phyloP scores from a whole-genome alignment of 345 rosid genomes.

The Heritiera littoralis region DNA sequence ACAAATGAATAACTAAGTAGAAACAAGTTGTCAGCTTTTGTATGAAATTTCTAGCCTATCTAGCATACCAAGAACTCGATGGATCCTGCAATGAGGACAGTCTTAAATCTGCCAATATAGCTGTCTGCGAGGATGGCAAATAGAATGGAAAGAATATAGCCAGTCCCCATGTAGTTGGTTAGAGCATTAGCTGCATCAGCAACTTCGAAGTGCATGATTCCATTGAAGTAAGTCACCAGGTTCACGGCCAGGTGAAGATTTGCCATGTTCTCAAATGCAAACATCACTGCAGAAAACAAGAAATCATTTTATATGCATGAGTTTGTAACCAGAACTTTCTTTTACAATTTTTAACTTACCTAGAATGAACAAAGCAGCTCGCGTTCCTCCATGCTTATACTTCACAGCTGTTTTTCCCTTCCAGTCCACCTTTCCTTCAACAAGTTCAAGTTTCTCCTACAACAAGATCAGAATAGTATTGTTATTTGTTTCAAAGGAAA shows the following conservation, averaged over 20 bases:
- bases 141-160: constrained; percentile 45
- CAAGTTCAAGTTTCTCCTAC: constrained; percentile 45
- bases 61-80: constrained; percentile 48
- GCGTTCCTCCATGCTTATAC: constrained; percentile 54
- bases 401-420: constrained; percentile 52
- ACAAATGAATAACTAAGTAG: background rate
- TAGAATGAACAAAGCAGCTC: constrained; percentile 38
- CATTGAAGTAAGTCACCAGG: constrained; percentile 51
- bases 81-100: constrained; percentile 43
- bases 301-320: background rate
- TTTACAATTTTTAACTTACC: constrained; percentile 23
- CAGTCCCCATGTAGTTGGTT: constrained; percentile 55
- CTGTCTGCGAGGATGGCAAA: constrained; percentile 53
- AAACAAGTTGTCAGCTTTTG: background rate
- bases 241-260: constrained; percentile 48
- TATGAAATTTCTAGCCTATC: background rate
- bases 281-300: constrained; percentile 34
- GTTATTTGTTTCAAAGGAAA: background rate
- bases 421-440: constrained; percentile 61
- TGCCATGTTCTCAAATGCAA: constrained; percentile 48
- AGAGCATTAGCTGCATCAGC: constrained; percentile 58
- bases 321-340: background rate
- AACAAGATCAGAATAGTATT: constrained; percentile 8
- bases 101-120: constrained; percentile 49
- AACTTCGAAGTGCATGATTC: constrained; percentile 49